A percentile compares a stretch with the other conserved stretches of the same genome.
phyloP scores from a whole-genome alignment of 1,139 yeast species.

The Pichia sp. region DNA sequence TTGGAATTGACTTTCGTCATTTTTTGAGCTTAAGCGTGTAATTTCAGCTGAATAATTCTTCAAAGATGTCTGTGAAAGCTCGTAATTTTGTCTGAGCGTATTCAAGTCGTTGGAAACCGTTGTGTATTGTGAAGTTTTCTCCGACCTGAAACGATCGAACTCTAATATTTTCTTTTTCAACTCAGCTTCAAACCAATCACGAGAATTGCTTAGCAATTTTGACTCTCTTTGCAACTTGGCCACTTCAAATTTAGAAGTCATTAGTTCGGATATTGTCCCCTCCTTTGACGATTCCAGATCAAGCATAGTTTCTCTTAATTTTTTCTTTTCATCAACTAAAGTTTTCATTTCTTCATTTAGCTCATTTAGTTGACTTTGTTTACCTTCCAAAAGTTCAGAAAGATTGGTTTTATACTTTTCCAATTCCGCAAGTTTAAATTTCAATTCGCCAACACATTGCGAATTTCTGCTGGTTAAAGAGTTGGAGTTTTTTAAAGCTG shows the following conservation, averaged over 20 bases:
- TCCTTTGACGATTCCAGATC: conserved; percentile 33
- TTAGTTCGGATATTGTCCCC: conserved; percentile 21
- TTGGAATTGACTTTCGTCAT: conserved; percentile 38
- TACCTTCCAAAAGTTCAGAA: conserved; percentile 40
- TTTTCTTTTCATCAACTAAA: conserved; percentile 42
- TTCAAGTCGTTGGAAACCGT: conserved; percentile 36
- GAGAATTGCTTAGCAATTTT: conserved; percentile 39
- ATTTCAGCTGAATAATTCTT: conserved; percentile 32
- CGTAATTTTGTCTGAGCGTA: conserved; percentile 36
- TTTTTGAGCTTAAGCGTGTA: conserved; percentile 35
- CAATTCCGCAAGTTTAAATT: conserved; percentile 26
- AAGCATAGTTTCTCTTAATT: conserved; percentile 37
- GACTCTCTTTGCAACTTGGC: conserved; percentile 42
- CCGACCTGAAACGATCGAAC: conserved; percentile 28
- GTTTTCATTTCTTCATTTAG: conserved; percentile 50
- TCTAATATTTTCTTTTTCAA: conserved; percentile 32
- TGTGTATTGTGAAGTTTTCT: conserved; percentile 27
- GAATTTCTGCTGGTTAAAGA: background rate
- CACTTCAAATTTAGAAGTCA: conserved; percentile 30
- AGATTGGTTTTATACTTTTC: conserved; percentile 38
- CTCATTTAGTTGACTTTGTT: conserved; percentile 45
- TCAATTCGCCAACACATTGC: conserved; percentile 19
- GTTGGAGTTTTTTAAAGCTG: conserved; percentile 10
- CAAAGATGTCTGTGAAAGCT: conserved; percentile 32
- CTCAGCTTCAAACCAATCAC: conserved; percentile 48